Percentiles rank a stretch among this genome's conserved stretches.
These are phyloP conservation scores for Carex scoparia DNA, from an alignment of 176 grass and related monocot species.

Conservation along the genomic window DNA sequence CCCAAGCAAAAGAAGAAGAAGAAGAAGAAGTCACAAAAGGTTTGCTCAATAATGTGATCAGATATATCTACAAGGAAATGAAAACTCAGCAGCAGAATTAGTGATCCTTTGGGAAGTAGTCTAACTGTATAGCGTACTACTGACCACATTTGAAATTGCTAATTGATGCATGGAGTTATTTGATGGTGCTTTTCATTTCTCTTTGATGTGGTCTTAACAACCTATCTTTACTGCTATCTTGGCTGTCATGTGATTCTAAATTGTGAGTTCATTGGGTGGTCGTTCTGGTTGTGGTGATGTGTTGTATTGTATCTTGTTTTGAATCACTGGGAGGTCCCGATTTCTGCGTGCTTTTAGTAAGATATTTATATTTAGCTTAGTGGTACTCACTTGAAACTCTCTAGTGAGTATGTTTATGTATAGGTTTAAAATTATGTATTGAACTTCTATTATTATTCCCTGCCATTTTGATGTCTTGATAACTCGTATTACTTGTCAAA, in stretches of 20 bases:
- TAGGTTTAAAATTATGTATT: conserved; percentile 12
- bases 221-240: conserved; percentile 5
- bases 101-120: conserved; percentile 9
- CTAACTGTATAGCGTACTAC: conserved; percentile 20
- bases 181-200: not conserved
- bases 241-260: conserved; percentile 5
- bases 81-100: not conserved
- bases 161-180: conserved; percentile 11
- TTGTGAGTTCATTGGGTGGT: not conserved
- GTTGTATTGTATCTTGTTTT: conserved; percentile 18
- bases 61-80: not conserved
- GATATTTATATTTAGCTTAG: not conserved
- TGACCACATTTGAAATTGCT: conserved; percentile 22
- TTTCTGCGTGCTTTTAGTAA: conserved; percentile 11
- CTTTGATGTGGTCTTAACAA: conserved; percentile 9
- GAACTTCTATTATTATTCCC: not conserved
- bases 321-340: not conserved
- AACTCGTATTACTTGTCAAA: no score
- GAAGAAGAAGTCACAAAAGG: conserved; percentile 31
- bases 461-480: not conserved
- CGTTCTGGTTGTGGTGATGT: not conserved
- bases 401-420: conserved; percentile 21
- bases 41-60: conserved; percentile 26
- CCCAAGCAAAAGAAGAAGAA: conserved; percentile 32
- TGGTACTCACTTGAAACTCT: not conserved